Evolutionary conservation across 176 grass and related monocot species (phyloP).

Genomic region (Ampelocalamus luodianensis): DNA sequence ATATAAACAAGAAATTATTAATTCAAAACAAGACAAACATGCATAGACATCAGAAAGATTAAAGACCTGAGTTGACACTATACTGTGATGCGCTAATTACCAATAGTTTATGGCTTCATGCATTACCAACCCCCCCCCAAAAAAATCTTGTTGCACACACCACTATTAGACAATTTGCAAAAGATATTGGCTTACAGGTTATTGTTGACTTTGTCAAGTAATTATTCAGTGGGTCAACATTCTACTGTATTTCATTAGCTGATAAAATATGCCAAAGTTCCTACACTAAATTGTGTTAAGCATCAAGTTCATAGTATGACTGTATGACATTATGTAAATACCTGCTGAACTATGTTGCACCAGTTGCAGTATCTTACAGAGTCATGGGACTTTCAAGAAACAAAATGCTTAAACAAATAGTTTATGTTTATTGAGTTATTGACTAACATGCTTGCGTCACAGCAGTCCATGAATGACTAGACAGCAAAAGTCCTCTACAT

Average conservation of each 20-base stretch:
- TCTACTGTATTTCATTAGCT: conserved; percentile 1
- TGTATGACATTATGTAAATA: conserved; percentile 13
- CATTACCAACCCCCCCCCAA: too few species aligned
- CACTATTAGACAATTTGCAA: conserved; percentile 11
- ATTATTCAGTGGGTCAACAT: neutral
- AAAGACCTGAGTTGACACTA: neutral
- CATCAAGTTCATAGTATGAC: neutral
- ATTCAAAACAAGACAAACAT: conserved; percentile 17
- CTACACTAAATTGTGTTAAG: conserved; percentile 11
- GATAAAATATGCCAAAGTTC: neutral
- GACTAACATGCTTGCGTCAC: neutral
- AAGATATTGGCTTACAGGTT: neutral
- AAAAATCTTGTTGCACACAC: neutral
- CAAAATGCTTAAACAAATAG: neutral
- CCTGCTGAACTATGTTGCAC: conserved; percentile 18
- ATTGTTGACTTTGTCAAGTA: neutral
- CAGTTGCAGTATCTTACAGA: neutral
- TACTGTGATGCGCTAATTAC: neutral
- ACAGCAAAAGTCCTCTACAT: conserved; percentile 31
- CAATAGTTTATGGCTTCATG: neutral
- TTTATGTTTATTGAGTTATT: conserved; percentile 1
- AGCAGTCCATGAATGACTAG: neutral
- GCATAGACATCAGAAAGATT: neutral
- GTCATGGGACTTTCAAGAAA: neutral
- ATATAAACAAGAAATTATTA: conserved; percentile 35